Evolutionary conservation across 2,329 filamentous ascomycete genomes (phyloP).

Genomic region (Colletotrichum theobromicola): DNA sequence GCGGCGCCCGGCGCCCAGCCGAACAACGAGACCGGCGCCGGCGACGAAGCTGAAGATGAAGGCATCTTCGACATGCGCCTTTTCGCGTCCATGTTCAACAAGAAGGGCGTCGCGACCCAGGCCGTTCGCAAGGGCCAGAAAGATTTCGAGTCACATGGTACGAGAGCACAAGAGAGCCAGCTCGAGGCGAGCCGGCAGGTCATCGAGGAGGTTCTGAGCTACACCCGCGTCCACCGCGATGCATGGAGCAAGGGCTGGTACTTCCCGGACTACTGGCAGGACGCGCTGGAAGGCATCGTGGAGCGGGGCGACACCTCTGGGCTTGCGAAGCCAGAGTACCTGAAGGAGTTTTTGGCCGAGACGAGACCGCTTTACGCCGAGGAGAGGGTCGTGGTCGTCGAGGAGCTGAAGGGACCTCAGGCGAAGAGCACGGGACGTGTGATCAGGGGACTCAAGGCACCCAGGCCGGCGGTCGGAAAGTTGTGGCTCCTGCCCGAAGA

Average conservation of each 20-base stretch:
- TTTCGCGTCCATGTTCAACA: conserved; percentile 58
- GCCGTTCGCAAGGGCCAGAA: conserved; percentile 93
- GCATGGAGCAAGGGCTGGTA: conserved; percentile 74
- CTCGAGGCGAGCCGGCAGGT: conserved; percentile 83
- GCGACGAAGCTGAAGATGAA: conserved; percentile 72
- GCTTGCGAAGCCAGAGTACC: conserved; percentile 15
- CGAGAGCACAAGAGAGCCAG: conserved; percentile 76
- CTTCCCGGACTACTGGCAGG: conserved; percentile 65
- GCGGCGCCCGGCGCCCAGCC: conserved; percentile 22
- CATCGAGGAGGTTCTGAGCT: conserved; percentile 86
- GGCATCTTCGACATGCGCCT: conserved; percentile 88
- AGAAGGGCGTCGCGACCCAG: conserved; percentile 57
- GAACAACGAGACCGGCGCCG: conserved; percentile 25
- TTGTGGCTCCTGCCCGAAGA: conserved; percentile 93
- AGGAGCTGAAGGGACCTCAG: conserved; percentile 74
- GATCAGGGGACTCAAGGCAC: conserved; percentile 59
- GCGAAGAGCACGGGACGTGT: conserved; percentile 78
- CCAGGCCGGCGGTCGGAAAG: conserved; percentile 58
- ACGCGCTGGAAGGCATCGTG: background rate
- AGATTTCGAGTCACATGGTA: conserved; percentile 95
- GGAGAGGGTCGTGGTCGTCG: conserved; percentile 68
- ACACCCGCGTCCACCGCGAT: conserved; percentile 77
- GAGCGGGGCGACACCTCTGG: conserved; percentile 8
- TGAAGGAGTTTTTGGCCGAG: conserved; percentile 10
- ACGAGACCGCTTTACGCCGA: conserved; percentile 37